These are phyloP conservation scores for Fusarium nurragi DNA, from an alignment of 2,329 filamentous ascomycete genomes.

Conservation along the genomic window DNA sequence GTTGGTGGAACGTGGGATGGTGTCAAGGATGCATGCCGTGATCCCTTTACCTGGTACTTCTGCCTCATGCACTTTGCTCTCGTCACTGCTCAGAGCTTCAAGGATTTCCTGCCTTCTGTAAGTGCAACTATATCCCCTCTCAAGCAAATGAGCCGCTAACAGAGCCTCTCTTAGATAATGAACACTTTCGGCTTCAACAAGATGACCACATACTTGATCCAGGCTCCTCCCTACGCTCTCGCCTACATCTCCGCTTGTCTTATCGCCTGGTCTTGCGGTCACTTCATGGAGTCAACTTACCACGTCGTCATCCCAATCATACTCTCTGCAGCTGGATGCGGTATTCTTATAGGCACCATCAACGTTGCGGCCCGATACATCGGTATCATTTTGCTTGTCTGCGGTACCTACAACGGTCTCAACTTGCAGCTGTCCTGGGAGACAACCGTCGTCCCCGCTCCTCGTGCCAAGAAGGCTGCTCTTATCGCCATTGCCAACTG, in stretches of 20 bases:
- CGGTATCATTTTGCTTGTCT: slow-evolving; percentile 52
- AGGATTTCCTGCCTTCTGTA: slow-evolving; percentile 56
- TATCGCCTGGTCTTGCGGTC: slow-evolving; percentile 53
- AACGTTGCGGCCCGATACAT: slow-evolving; percentile 56
- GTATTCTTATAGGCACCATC: slow-evolving; percentile 54
- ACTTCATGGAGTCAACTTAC: slow-evolving; percentile 51
- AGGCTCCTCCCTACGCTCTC: slow-evolving; percentile 55
- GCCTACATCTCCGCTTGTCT: slow-evolving; percentile 53
- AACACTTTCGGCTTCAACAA: slow-evolving; percentile 45
- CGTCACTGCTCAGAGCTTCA: slow-evolving; percentile 54
- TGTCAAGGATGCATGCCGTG: slow-evolving; percentile 46
- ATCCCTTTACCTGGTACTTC: slow-evolving; percentile 54
- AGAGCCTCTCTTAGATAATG: slow-evolving; percentile 40
- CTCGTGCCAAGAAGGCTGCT: slow-evolving; percentile 53
- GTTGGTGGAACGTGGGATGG: slow-evolving; percentile 52
- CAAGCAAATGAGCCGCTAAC: background rate
- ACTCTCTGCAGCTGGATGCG: slow-evolving; percentile 51
- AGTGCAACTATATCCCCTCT: background rate
- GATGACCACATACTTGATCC: slow-evolving; percentile 52
- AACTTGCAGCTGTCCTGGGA: slow-evolving; percentile 56
- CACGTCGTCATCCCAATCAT: slow-evolving; percentile 53
- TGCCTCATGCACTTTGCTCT: slow-evolving; percentile 54
- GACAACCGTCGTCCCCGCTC: slow-evolving; percentile 53
- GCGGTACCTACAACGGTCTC: slow-evolving; percentile 53
- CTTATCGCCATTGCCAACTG: slow-evolving; percentile 56